phyloP scores from a whole-genome alignment of 164 flowering plant species.

The Vitis rotundifolia region DNA sequence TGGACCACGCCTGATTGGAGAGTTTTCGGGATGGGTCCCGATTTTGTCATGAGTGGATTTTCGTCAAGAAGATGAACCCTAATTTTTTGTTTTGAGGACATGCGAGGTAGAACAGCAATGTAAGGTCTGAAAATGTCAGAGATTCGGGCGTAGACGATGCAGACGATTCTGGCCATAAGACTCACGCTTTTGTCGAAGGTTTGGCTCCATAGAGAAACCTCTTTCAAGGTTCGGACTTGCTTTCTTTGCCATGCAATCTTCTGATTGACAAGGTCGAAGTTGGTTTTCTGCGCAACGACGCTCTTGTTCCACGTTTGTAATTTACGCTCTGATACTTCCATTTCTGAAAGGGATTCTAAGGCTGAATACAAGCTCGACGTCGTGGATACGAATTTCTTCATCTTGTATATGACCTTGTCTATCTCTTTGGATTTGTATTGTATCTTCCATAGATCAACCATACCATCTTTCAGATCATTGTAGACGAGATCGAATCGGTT shows the following conservation, averaged over 20 bases:
- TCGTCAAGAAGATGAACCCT: too few relatives aligned
- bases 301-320: constrained; percentile 34
- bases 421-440: constrained; percentile 31
- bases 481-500: constrained; percentile 47
- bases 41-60: constrained; percentile 6
- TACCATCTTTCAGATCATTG: constrained; percentile 43
- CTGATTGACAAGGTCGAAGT: constrained; percentile 36
- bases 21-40: constrained; percentile 35
- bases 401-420: constrained; percentile 34
- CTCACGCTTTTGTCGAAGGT: constrained; percentile 53
- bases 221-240: constrained; percentile 39
- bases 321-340: constrained; percentile 55
- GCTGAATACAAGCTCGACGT: constrained; percentile 46
- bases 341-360: constrained; percentile 38
- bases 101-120: constrained; percentile 28
- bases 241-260: constrained; percentile 45
- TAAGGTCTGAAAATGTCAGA: constrained; percentile 56
- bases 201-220: constrained; percentile 60
- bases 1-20: constrained; percentile 18
- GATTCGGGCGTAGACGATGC: constrained; percentile 49
- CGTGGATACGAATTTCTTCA: constrained; percentile 50
- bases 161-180: constrained; percentile 50
- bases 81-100: constrained; percentile 9
- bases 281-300: constrained; percentile 17
- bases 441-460: constrained; percentile 26